Base-by-base conservation (phyloP, 176 grass and related monocot genomes). In the Triticum dicoccoides region DNA sequence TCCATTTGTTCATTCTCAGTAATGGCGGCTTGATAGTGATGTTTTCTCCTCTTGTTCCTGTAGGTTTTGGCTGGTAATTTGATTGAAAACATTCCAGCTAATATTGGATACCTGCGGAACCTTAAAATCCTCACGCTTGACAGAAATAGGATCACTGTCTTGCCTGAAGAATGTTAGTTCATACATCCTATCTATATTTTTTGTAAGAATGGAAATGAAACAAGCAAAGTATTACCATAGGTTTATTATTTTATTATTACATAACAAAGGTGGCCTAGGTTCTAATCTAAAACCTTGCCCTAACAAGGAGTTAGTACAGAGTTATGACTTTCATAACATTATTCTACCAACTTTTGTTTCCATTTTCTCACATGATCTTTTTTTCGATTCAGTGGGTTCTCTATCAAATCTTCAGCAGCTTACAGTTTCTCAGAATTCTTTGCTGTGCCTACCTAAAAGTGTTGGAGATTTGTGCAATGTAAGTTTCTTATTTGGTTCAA, bases 111-210 rank as follows among this genome's bases (percentile, higher is more conserved):
- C 85, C 86, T 98, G 70, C 84, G 70, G 68, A 91, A 89, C 41
- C 84, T 98, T 56, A 98, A 98, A 89, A 82, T 94, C 88, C 79
- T 98, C 52, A 93, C 88, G n/a, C 94, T 98, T 75, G 97, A 98
- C 85, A 86, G 97, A 91, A 96, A 98, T 90, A 91, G 45, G 65
- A 91, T 98, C 23, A 47, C 90, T 58, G 64, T 79, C 30, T 92
- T 98, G 61, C 93, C 96, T 83, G 94, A 98, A 76, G 90, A 96
- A 91, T 94, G 97, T 96, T 91, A 94, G 89, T 94, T 88, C 85
- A n/a, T 86, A 49, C 11, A 51, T 62, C 80, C 52, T 63, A 34
- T 66, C 5, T 49, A 18, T 72, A 21, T 82, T 82, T 63, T 69
- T 15, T 33, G 12, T 24, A 34, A 70, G 21, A 61, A 35, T 24